Evolutionary conservation across 164 flowering plant genomes (phyloP), one percentile per base, ranked within the genome.

Genomic region (Euptelea pleiosperma): DNA sequence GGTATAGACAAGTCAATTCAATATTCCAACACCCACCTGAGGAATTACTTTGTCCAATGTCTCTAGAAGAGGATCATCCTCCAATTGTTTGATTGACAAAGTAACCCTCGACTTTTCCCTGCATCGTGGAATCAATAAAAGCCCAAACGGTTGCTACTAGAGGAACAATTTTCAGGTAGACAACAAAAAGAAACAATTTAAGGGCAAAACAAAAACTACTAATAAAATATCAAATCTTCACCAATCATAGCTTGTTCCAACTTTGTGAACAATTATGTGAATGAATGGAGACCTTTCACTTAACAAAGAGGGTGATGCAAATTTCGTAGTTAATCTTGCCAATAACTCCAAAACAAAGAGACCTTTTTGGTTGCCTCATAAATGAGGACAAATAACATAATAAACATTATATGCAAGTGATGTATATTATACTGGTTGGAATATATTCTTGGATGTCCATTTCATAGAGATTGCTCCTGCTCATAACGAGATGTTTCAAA

Each of bases 21-120:
- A 44, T 42, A 35, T 21, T 43, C 3, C 14, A 46, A 52, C 48
- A 47, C 76, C 33, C 48, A 92, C 98, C 87, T 82, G 82, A 49
- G 85, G 81, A 70, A 92, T 89, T 42, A 89, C 98, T 79, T 85
- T 84, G 63, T 92, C 96, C 72, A 89, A 63, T 15, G 96, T 89
- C 73, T 87, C 96, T 14, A 89, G 57, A 49, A 92, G 80, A 41
- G 98, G 98, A 76, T 92, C 96, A 63, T 82, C 95, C 74, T 89
- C 89, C 65, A 92, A 63, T 68, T 87, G 96, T 65, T 79, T 92
- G 58, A 92, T 86, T 21, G 98, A 92, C 71, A 92, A 69, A 18
- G 77, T 73, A 63, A 92, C 74, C 70, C 96, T 80, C n/a, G 75
- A 63, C 65, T 78, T 87, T 60, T 64, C 77, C 64, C 96, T 92